Conservation (phyloP, 139 green algal genomes). For the Coelastrella sp. region DNA sequence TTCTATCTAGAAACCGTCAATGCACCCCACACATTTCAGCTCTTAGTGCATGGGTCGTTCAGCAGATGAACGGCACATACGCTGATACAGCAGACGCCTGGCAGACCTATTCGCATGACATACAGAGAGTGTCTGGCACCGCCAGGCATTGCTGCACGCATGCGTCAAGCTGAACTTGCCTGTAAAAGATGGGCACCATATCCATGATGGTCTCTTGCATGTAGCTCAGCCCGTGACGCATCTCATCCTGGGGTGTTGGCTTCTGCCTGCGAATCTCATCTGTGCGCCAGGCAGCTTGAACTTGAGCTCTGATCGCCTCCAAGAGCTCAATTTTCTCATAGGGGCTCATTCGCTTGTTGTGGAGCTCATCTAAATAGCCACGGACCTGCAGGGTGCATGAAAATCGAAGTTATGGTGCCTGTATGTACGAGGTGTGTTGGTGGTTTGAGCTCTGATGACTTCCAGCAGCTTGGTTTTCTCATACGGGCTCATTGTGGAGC, state of each 20-base stretch:
- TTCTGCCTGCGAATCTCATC: constrained; percentile 95
- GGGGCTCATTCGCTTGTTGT: constrained; percentile 85
- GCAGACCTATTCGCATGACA: no score
- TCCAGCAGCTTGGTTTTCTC: no score
- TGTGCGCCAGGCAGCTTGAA: constrained; percentile 93
- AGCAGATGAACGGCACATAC: no score
- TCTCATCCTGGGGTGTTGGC: constrained; percentile 95
- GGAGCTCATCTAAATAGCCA: constrained; percentile 80
- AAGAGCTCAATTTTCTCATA: constrained; percentile 87
- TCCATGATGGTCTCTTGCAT: constrained; percentile 94
- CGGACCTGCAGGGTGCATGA: constrained; percentile 57
- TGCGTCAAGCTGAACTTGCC: neutral
- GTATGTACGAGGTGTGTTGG: no score
- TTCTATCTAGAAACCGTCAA: no score
- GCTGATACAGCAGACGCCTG: no score
- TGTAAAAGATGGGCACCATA: constrained; percentile 71
- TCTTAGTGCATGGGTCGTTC: no score
- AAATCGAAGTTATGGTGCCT: no score
- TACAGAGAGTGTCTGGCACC: no score
- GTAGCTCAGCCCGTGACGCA: constrained; percentile 93
- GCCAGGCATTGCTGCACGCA: no score
- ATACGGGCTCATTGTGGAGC: no score
- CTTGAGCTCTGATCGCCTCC: constrained; percentile 76
- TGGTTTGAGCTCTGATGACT: constrained; percentile 75
- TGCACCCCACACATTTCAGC: no score